Base-by-base conservation (phyloP, 805 yeast genomes). In the Maudiozyma serrabonitensis region DNA sequence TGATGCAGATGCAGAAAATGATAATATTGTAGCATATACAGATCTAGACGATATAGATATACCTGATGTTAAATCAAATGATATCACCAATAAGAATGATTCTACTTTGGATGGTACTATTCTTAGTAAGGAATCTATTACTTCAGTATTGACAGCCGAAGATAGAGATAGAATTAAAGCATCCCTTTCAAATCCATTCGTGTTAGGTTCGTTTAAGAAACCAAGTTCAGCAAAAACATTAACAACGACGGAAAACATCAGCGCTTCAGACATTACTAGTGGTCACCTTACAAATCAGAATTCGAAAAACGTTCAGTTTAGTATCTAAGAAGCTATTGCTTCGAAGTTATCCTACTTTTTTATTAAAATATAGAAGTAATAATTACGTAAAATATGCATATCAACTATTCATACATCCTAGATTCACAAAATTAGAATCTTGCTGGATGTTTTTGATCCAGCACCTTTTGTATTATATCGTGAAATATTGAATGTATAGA, bases 401-500 rank as follows among this genome's bases (percentile, higher is more conserved):
- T 28, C 32, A 28, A 6, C 8, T 28, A 28, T 28, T 28, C 32
- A 28, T 11, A 28, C 32, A 4, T 28, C 32, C 32, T 28, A 28
- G 12, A 28, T 28, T 28, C 9, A 16, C 6, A 23, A 41, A 25
- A 13, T 12, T 35, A 46, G 18, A 42, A n/a, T 18, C 42, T 35
- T 5, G 37, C 47, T 3, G 66, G 63, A n/a, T 52, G 51, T 26
- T 57, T 31, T 31, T 60, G 58, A 6, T 59, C 59, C 21, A 73
- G 46, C 1, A 74, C 58, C 43, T 67, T 68, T 11, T 63, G 57
- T 18, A 78, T 69, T n/a, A 83, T 75, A 2, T 59, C 64, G 16
- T 64, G 64, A 55, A 80, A 84, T 11, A 76, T 61, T 6, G 72
- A 70, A 25, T 55, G 60, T 26, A 70, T 52, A 11, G 66, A 50